Percentiles rank a stretch among this genome's conserved stretches.
Conservation (phyloP, 192 early-diverging fungal species). For the Oehlia diaphana region DNA sequence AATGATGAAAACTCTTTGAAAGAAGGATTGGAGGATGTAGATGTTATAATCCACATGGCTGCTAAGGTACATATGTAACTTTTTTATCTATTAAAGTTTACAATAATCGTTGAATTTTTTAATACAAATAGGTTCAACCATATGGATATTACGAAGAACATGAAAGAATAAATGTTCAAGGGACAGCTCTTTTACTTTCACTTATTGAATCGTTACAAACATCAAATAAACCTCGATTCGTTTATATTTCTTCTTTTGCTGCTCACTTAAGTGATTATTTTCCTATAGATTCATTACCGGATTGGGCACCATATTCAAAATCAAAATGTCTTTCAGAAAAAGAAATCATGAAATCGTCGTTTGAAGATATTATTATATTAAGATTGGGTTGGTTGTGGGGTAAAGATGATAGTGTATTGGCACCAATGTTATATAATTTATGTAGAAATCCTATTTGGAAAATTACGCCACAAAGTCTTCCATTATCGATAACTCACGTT, state of each 20-base stretch:
- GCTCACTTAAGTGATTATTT: constrained; percentile 2
- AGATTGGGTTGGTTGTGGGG: constrained; percentile 29
- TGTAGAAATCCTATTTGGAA: constrained; percentile 24
- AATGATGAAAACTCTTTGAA: constrained; percentile 17
- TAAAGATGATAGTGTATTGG: constrained; percentile 25
- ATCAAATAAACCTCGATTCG: constrained; percentile 3
- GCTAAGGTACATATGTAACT: neutral
- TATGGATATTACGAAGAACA: constrained; percentile 15
- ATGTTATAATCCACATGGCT: constrained; percentile 22
- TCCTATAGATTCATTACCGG: constrained; percentile 17
- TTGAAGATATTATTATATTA: neutral
- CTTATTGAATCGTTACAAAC: neutral
- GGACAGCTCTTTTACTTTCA: neutral
- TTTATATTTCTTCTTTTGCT: constrained; percentile 25
- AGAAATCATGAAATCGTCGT: neutral
- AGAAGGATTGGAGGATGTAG: constrained; percentile 5
- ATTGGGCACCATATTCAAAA: constrained; percentile 31
- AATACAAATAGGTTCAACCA: constrained; percentile 1
- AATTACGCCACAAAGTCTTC: neutral
- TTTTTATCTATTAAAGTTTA: neutral
- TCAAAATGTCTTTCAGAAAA: constrained; percentile 19
- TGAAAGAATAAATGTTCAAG: constrained; percentile 22
- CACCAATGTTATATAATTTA: constrained; percentile 8
- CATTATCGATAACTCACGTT: constrained; percentile 16
- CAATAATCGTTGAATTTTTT: neutral